Conservation (phyloP, 2,329 filamentous ascomycete species). For the Chalara sp. region DNA sequence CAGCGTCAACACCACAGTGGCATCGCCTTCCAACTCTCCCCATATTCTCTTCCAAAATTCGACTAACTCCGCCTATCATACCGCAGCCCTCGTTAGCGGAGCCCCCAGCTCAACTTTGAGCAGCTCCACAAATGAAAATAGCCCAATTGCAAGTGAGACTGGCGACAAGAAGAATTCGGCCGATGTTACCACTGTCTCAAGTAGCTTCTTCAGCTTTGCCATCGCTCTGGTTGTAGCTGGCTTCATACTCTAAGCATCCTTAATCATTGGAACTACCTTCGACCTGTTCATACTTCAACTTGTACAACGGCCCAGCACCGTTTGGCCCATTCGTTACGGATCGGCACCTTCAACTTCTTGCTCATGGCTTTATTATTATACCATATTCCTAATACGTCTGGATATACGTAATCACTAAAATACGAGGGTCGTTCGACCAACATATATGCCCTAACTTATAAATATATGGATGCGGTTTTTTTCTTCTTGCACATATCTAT, state of each 20-base stretch:
- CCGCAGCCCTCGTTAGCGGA: too few species aligned
- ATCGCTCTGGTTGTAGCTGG: conserved; percentile 15
- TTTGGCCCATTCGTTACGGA: neutral
- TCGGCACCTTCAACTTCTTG: conserved; percentile 1
- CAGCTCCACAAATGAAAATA: conserved; percentile 7
- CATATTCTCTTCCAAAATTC: too few species aligned
- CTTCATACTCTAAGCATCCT: conserved; percentile 14
- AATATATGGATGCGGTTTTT: neutral
- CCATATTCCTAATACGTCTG: conserved; percentile 22
- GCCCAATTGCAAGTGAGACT: conserved; percentile 8
- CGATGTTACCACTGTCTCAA: conserved; percentile 9
- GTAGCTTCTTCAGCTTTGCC: conserved; percentile 13
- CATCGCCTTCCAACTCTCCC: too few species aligned
- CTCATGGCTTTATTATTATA: conserved; percentile 8
- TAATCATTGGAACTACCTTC: neutral
- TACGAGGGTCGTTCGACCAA: neutral
- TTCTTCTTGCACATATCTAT: neutral
- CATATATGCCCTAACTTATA: neutral
- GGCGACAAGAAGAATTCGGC: conserved; percentile 13
- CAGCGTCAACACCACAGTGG: too few species aligned
- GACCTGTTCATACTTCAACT: neutral
- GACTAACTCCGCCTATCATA: too few species aligned
- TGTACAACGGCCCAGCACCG: neutral
- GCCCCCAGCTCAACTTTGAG: conserved; percentile 6
- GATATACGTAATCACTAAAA: conserved; percentile 21